Conservation (phyloP, 306 rosid species). For the Gastrolobium bilobum region DNA sequence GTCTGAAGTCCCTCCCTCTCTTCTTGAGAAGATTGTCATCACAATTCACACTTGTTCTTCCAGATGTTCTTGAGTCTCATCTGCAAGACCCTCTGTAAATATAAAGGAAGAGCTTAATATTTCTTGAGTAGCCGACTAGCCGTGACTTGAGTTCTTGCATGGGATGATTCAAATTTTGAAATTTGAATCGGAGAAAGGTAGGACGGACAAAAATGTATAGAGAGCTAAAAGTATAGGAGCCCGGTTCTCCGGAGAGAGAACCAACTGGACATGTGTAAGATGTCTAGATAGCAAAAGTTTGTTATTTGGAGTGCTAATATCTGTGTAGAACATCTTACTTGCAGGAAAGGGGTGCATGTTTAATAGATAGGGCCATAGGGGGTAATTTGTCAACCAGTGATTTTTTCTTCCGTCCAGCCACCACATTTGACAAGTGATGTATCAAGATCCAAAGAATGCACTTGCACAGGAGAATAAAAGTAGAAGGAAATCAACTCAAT, state of each 20-base stretch:
- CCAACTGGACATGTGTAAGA: neutral
- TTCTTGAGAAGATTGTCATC: neutral
- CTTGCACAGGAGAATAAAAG: constrained; percentile 40
- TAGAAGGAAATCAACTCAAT: constrained; percentile 13
- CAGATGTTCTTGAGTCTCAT: neutral
- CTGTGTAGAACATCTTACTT: too few species aligned
- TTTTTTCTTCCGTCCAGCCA: constrained; percentile 79
- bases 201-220: neutral
- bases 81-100: neutral
- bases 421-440: constrained; percentile 74
- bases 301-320: too few species aligned
- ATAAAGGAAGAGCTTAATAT: neutral
- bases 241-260: neutral
- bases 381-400: constrained; percentile 62
- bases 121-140: too few species aligned
- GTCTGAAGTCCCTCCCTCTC: neutral
- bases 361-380: too few species aligned
- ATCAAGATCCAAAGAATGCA: constrained; percentile 66
- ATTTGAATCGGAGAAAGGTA: neutral
- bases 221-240: neutral
- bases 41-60: neutral
- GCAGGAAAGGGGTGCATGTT: too few species aligned
- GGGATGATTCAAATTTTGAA: neutral
- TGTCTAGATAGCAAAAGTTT: too few species aligned
- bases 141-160: neutral